Evolutionary conservation across 495 filamentous ascomycete species (phyloP), one percentile per base, ranked within the genome.

Genomic region (Parathielavia appendiculata): DNA sequence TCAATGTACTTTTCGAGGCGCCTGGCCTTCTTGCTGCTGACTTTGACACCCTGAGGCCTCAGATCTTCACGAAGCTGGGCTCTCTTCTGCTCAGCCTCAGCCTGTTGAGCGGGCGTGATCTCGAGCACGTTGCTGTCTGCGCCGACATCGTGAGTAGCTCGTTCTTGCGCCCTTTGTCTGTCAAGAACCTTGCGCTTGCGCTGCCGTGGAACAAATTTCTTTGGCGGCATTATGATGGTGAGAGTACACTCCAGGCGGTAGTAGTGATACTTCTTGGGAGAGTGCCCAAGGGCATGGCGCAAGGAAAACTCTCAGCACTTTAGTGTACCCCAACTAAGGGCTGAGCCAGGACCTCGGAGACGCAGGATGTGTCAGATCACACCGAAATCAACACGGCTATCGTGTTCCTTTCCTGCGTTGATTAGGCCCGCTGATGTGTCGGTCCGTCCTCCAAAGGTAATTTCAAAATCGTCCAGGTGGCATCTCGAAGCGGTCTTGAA

Each of bases 1-100:
- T 97, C 92, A 77, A 99, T 95, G 68, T 99, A 99, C 68, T 97
- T 97, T 58, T 97, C 91, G 36, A 99, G 75, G 40, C 93, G 80
- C 74, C 97, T 97, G 54, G 90, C 82, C 75, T 99, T 99, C 77
- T 97, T 95, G 40, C 83, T 79, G 35, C 87, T 92, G 60, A 96
- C 83, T 67, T 88, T 89, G n/a, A 79, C 72, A 51, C 88, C 80
- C 55, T 88, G 81, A n/a, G 85, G 83, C 57, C 80, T 83, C 46
- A 96, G 63, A 62, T 86, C 80, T 54, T 82, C 74, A 56, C 79
- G 76, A 46, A 80, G 57, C 46, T 68, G 68, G 26, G 71, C 76
- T 66, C 83, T 88, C 67, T 81, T 84, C 57, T 82, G 79, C 66
- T 92, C 86, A 55, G 79, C 82, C 62, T 89, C 86, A 38, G 72